Evolutionary conservation across 208 protist genomes (phyloP), one percentile per base, ranked within the genome.

Genomic region (Zelonia costaricensis): DNA sequence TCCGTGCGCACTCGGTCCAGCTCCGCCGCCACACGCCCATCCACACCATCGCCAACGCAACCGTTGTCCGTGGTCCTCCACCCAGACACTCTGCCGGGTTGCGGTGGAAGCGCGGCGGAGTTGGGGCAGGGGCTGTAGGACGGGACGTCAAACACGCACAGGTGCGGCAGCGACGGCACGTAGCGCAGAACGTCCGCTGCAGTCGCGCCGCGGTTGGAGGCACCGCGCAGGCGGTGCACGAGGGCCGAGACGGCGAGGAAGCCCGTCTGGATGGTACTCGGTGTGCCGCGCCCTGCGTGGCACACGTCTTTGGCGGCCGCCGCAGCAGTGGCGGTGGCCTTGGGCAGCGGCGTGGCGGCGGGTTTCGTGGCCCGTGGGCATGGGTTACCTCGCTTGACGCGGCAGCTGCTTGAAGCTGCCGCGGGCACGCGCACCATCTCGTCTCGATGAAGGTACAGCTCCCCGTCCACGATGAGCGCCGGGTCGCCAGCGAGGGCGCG

Each of bases 71-170:
- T 44, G 39, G 9, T 30, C 39, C 27, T 18, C 23, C 13, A 45
- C 25, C 4, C 12, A 23, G 20, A 25, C 53, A 4, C 46, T 4
- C 27, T 35, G 16, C 18, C 20, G 31, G 39, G n/a, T 25, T 15
- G 27, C 10, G 25, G 28, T 23, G 13, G 35, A 23, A 23, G 46
- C 20, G 33, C 52, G 7, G 35, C 33, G 16, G 65, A 35, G 35
- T 57, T 31, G 25, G 54, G n/a, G 49, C 31, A 54, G 13, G 76
- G 76, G 42, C 52, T 82, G 73, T 86, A 93, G 36, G 84, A 82
- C 18, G 84, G 73, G 18, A 93, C 69, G 54, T 95, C 90, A 76
- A 95, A 95, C 7, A 92, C 52, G 63, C 86, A 95, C 46, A 84
- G 83, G 20, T 46, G 48, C 9, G 90, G 90, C 12, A 95, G 71